Evolutionary conservation across 371 early-diverging fungal genomes (phyloP), one percentile per base, ranked within the genome.

Genomic region (Syncephalastrum contaminatum): DNA sequence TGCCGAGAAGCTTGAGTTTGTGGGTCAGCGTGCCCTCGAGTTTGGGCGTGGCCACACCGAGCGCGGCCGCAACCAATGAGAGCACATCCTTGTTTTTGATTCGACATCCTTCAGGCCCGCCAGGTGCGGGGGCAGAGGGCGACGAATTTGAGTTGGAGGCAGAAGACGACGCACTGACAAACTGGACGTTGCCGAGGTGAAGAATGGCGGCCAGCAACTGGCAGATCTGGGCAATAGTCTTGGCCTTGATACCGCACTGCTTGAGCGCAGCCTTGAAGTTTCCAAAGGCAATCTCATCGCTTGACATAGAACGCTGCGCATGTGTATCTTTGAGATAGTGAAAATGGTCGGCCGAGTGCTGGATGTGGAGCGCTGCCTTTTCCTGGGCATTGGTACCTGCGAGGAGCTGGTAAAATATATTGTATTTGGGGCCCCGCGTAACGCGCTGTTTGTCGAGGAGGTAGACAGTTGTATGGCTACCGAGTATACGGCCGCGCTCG

Each of bases 381-480:
- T 87, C 87, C 49, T 77, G 80, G 4, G 73, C 58, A 0, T 80
- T 78, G 12, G 83, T 74, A 7, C 88, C 83, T 52, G 67, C 84
- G 66, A 80, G 75, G 59, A 94, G 77, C 47, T 91, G 83, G 70
- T 94, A 91, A 67, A 96, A 93, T 20, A 93, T 78, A 66, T 93
- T 84, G 66, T 90, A 95, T 48, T 86, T 90, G 51, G 10, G 12
- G 36, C 36, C 36, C 12, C 69, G 63, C 10, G 86, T 83, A 15
- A 90, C 78, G 46, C 90, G 81, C 54, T 77, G 75, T 40, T 88
- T 85, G 66, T 96, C 94, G 30, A 97, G 81, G 40, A 92, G 72
- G 62, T 86, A 96, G 8, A 88, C 81, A 25, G 92, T 80, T n/a
- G 87, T 58, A 62, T 88, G 87, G 7, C 84, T 78, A 46, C 96